Base-by-base conservation (phyloP, 2,329 filamentous ascomycete species). In the Allantophomopsis cytisporea region DNA sequence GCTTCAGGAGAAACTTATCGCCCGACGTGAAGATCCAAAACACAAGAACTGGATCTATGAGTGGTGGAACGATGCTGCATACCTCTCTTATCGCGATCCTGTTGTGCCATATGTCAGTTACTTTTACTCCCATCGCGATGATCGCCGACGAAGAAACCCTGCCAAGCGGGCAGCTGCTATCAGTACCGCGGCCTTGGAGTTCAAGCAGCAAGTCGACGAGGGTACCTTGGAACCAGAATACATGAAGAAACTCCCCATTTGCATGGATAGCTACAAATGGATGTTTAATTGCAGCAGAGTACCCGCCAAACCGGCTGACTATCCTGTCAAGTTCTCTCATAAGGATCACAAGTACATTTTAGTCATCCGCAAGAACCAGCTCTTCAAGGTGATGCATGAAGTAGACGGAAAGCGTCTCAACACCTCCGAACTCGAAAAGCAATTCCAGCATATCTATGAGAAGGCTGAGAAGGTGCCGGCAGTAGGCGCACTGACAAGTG, bases 101-200 rank as follows among this genome's bases (percentile, higher is more conserved):
- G 85, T 98, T 36, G 84, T 96, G 14, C 91, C 91, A 45, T 98
- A 96, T 58, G 91, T 98, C 55, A 94, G 86, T 62, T 98, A 98
- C 73, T 98, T 98, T 68, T 98, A 98, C 69, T 95, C 88, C 40
- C 89, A 96, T 67, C 78, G 86, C 50, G 91, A 98, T 62, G 93
- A 98, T 63, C 79, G 85, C 50, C 74, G 80, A 56, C 77, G 89
- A 49, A 79, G 87, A 46, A 77, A 95, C 60, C 91, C 91, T 1
- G 80, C 83, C 46, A 94, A 93, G 71, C 83, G 91, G 47, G 91
- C 91, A 3, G 91, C 91, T 4, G 88, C 89, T 47, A 82, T 98
- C 48, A 79, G 84, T 1, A 86, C 83, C 1, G 81, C 85, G 7
- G 81, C 77, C 2, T 73, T 98, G 31, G 86, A 93, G 57, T 98